Conservation (phyloP, 805 yeast genomes). For the Metschnikowia colocasiae region DNA sequence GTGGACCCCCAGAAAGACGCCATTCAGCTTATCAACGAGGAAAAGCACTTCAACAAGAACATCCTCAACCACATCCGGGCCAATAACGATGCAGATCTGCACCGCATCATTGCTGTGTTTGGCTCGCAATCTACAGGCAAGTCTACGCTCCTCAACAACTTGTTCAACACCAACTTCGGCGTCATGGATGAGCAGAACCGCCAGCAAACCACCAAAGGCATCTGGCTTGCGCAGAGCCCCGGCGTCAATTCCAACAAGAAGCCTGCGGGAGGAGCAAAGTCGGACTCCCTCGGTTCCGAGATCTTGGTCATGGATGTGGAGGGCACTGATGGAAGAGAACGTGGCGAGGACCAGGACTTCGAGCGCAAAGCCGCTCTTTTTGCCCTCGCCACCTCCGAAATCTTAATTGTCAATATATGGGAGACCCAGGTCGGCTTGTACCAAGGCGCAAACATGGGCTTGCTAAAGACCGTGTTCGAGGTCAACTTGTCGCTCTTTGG, state of each 20-base stretch:
- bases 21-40: slow-evolving; percentile 61
- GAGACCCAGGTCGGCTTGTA: slow-evolving; percentile 95
- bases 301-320: slow-evolving; percentile 93
- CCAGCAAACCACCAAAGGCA: slow-evolving; percentile 70
- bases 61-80: slow-evolving; percentile 14
- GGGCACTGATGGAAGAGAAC: slow-evolving; percentile 96
- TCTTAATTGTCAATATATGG: slow-evolving; percentile 90
- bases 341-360: slow-evolving; percentile 98
- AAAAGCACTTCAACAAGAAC: slow-evolving; percentile 47
- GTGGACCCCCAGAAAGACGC: slow-evolving; percentile 38
- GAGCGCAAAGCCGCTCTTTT: slow-evolving; percentile 95
- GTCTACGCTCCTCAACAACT: slow-evolving; percentile 80
- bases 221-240: slow-evolving; percentile 43
- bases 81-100: slow-evolving; percentile 41
- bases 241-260: slow-evolving; percentile 19
- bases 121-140: slow-evolving; percentile 98
- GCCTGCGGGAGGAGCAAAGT: neutral
- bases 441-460: slow-evolving; percentile 97
- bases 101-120: slow-evolving; percentile 91
- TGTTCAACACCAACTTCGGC: slow-evolving; percentile 79
- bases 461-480: slow-evolving; percentile 92
- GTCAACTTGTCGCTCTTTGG: slow-evolving; percentile 88
- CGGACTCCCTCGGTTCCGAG: slow-evolving; percentile 23
- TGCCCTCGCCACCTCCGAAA: slow-evolving; percentile 89
- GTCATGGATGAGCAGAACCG: slow-evolving; percentile 87